Conservation (phyloP, 2,329 filamentous ascomycete genomes). For the Alternaria sp. region DNA sequence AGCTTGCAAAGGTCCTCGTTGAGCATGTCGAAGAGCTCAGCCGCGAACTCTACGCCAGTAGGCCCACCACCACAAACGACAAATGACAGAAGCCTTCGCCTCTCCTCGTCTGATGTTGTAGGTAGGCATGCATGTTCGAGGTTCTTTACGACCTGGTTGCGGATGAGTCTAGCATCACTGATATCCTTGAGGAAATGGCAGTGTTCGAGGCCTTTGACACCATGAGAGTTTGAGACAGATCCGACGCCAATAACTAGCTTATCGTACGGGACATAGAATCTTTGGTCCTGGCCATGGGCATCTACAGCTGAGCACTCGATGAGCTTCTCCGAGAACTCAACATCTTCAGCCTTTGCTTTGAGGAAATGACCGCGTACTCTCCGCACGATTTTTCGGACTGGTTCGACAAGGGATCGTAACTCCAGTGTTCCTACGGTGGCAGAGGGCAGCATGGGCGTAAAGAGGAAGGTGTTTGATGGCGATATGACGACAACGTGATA, state of each 20-base stretch:
- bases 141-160: conserved; percentile 87
- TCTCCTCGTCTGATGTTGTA: conserved; percentile 87
- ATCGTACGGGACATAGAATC: conserved; percentile 96
- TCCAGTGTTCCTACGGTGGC: conserved; percentile 96
- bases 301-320: conserved; percentile 84
- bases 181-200: conserved; percentile 97
- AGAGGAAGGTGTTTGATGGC: conserved; percentile 95
- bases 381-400: conserved; percentile 82
- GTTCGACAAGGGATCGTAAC: conserved; percentile 88
- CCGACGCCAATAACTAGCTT: conserved; percentile 94
- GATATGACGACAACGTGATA: conserved; percentile 97
- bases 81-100: conserved; percentile 87
- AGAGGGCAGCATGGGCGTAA: conserved; percentile 96
- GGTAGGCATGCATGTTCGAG: conserved; percentile 92
- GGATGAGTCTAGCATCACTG: conserved; percentile 86
- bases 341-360: conserved; percentile 83
- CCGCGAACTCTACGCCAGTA: conserved; percentile 96
- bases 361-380: conserved; percentile 87
- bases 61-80: conserved; percentile 95
- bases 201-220: conserved; percentile 91
- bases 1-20: conserved; percentile 83
- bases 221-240: conserved; percentile 91
- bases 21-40: conserved; percentile 92
- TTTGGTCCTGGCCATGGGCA: conserved; percentile 72
- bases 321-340: conserved; percentile 90